Conservation (phyloP, 805 yeast genomes). For the Monosporozyma unispora region DNA sequence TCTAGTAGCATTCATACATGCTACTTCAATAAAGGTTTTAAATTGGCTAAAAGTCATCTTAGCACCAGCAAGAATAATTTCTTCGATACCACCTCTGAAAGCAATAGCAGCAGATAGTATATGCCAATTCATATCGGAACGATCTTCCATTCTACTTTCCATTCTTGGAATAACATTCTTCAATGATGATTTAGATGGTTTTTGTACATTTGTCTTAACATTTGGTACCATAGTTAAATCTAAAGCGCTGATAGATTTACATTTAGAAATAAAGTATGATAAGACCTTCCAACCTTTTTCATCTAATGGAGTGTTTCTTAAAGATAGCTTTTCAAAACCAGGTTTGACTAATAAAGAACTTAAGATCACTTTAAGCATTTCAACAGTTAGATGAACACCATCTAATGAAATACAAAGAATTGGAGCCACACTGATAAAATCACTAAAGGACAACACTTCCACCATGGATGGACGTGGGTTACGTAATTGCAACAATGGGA, state of each 20-base stretch:
- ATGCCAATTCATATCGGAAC: constrained; percentile 79
- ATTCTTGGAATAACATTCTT: constrained; percentile 29
- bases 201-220: constrained; percentile 31
- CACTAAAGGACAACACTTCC: constrained; percentile 80
- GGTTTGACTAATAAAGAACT: constrained; percentile 55
- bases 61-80: constrained; percentile 74
- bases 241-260: constrained; percentile 45
- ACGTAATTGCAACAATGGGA: constrained; percentile 65
- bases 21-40: constrained; percentile 51
- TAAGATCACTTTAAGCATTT: constrained; percentile 64
- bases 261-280: constrained; percentile 67
- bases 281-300: constrained; percentile 71
- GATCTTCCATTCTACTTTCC: constrained; percentile 31
- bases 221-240: constrained; percentile 50
- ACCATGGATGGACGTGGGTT: constrained; percentile 85
- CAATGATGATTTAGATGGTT: constrained; percentile 30
- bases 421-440: constrained; percentile 80
- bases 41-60: constrained; percentile 50
- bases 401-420: constrained; percentile 69
- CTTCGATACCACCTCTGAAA: constrained; percentile 71
- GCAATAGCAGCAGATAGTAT: constrained; percentile 66
- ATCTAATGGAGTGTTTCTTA: constrained; percentile 72
- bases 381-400: constrained; percentile 64
- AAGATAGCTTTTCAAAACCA: constrained; percentile 61
- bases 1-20: constrained; percentile 46